Evolutionary conservation across 805 yeast genomes (phyloP).

Genomic region (Tetrapisispora nanseiensis): DNA sequence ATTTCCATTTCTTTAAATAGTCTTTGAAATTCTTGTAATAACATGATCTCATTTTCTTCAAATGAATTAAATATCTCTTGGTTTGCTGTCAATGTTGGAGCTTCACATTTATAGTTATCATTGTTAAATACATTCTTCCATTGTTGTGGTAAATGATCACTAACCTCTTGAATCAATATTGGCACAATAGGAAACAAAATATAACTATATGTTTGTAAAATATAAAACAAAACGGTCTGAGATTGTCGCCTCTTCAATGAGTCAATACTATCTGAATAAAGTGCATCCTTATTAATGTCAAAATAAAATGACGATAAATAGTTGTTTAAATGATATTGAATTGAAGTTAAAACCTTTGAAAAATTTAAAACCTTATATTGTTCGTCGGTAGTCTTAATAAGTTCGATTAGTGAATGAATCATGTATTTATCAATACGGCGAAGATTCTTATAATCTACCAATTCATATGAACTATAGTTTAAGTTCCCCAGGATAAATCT

Average conservation of each 20-base stretch:
- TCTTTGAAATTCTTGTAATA: conserved; percentile 15
- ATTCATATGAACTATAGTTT: conserved; percentile 30
- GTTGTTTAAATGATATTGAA: conserved; percentile 64
- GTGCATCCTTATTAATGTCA: conserved; percentile 73
- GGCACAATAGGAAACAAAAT: conserved; percentile 78
- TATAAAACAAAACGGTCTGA: conserved; percentile 56
- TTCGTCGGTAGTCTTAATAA: conserved; percentile 35
- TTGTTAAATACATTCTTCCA: conserved; percentile 10
- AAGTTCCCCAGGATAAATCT: conserved; percentile 76
- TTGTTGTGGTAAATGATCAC: conserved; percentile 46
- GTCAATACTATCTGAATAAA: conserved; percentile 55
- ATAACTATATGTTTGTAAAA: conserved; percentile 53
- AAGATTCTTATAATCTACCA: conserved; percentile 34
- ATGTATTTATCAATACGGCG: conserved; percentile 51
- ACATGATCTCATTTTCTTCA: conserved; percentile 10
- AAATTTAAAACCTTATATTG: conserved; percentile 54
- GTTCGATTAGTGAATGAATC: conserved; percentile 41
- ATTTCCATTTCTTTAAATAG: conserved; percentile 9
- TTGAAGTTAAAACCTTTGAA: conserved; percentile 54
- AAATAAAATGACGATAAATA: conserved; percentile 77
- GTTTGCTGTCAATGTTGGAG: conserved; percentile 2
- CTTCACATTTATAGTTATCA: conserved; percentile 5
- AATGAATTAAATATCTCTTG: conserved; percentile 7
- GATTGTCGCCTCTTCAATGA: conserved; percentile 33
- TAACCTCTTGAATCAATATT: conserved; percentile 74